Evolutionary conservation across 2,329 filamentous ascomycete species (phyloP), one percentile per base, ranked within the genome.

Genomic region (Colletotrichum cereale): DNA sequence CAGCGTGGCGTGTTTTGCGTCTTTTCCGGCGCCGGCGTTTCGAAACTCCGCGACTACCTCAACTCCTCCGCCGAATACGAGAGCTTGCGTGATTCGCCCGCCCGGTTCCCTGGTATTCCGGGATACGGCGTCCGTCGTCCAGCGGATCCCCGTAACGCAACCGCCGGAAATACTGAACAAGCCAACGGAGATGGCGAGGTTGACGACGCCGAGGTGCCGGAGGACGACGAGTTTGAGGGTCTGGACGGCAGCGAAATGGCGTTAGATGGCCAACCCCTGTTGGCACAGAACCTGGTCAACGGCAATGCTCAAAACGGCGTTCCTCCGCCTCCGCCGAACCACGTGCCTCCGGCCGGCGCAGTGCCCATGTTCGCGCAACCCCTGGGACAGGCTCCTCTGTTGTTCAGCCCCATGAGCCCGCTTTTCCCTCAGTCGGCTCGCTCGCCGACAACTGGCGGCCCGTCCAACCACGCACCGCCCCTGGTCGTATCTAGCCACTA

Each of bases 1-100:
- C 96, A 99, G 80, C 91, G 96, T 73, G 92, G 96, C 63, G 94
- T 98, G 10, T 99, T 99, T 80, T 99, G 96, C 78, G 96, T 99
- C 65, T 99, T 99, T 81, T 98, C 95, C 2, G 96, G 96, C 7
- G 88, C 89, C 34, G 95, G 95, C 66, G 96, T 99, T 2, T 85
- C 86, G 52, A 89, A 89, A 50, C 89, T 99, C 34, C 92, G 96
- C 52, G 88, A 91, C 36, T 93, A 95, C 78, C 86, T 99, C 48
- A 97, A 95, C 75, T 84, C 80, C 0, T 82, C 84, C 14, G 79
- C 82, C 0, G 81, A 83, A 42, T 89, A 88, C 65, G 82, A 85
- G 50, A 81, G 83, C 4, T 75, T 84, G 10, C 83, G 84, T 38
- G 81, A 84, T 8, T 78, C 67, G 57, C 75, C 29, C 72, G 65